Evolutionary conservation across 2,329 filamentous ascomycete genomes (phyloP), one percentile per base, ranked within the genome.

Genomic region (Nigrospora osmanthi): DNA sequence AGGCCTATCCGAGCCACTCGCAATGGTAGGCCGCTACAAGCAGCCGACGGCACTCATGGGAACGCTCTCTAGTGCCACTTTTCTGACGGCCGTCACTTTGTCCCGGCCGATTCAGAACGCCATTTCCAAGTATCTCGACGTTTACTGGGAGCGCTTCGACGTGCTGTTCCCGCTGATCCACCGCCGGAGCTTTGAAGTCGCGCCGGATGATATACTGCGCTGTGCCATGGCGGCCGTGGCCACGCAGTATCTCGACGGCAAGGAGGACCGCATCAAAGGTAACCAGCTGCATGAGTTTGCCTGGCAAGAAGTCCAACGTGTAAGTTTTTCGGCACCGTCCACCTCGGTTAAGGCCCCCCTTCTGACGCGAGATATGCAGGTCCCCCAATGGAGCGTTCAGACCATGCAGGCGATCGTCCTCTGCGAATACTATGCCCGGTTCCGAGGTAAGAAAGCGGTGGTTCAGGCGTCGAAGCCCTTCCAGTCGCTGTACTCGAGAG

Each of bases 211-310:
- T 43, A 59, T 73, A 36, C 61, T 79, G 38, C 67, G 62, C 13
- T 77, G 68, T 48, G 73, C 75, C 47, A 78, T 80, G 75, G 76
- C 75, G 17, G 75, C 76, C n/a, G 58, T 79, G 30, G 76, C 71
- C 38, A 72, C 74, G 17, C 75, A 79, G 52, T 72, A 68, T 48
- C 60, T 76, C 43, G 59, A 64, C 40, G 61, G 65, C 54, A 66
- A 66, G 56, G 72, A 75, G 41, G 69, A 78, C 56, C 72, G 75
- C 46, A 63, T 64, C 46, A 69, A 68, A 52, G 75, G 74, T 28
- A 69, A 66, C 42, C 62, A 70, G 45, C 62, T 80, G 54, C 73
- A 79, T 59, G 67, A 70, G 42, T 71, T 70, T 54, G 74, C 73
- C 11, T 72, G 62, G 64, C 64, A 72, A 52, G 71, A 72, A 58